A percentile compares a stretch with the other conserved stretches of the same genome.
phyloP scores from a whole-genome alignment of 352 stramenopile species.

The Thalassiosira mediterranea region DNA sequence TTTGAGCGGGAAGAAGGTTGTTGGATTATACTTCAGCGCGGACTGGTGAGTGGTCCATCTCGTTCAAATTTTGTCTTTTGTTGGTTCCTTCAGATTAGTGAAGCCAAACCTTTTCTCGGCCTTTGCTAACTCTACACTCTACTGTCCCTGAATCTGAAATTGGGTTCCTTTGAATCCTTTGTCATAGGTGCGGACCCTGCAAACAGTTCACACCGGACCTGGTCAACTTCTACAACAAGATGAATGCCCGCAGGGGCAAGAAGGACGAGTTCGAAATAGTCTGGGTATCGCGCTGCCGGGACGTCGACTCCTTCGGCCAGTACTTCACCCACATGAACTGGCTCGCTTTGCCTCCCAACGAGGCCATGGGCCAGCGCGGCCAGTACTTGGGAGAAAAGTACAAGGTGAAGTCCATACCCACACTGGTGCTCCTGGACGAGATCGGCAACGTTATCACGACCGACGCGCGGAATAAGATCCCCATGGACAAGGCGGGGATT shows the following conservation, averaged over 20 bases:
- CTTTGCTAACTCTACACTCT: neutral
- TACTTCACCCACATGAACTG: constrained; percentile 88
- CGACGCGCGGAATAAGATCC: constrained; percentile 84
- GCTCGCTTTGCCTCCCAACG: constrained; percentile 90
- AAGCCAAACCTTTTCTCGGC: neutral
- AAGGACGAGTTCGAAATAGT: constrained; percentile 84
- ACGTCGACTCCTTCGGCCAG: constrained; percentile 78
- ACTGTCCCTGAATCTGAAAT: neutral
- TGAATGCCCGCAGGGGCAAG: constrained; percentile 75
- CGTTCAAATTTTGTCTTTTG: constrained; percentile 3
- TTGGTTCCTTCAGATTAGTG: neutral
- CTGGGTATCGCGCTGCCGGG: constrained; percentile 80
- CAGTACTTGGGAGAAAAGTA: constrained; percentile 84
- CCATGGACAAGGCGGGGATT: constrained; percentile 81
- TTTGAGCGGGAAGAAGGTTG: constrained; percentile 77
- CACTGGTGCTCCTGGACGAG: constrained; percentile 87
- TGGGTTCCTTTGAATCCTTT: neutral
- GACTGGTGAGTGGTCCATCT: constrained; percentile 65
- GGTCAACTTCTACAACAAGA: constrained; percentile 84
- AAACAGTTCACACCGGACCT: constrained; percentile 84
- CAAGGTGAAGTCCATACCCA: constrained; percentile 86
- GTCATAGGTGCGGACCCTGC: constrained; percentile 72
- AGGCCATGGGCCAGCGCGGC: constrained; percentile 77
- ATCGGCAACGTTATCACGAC: constrained; percentile 86
- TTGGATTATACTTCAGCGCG: constrained; percentile 84